These are phyloP conservation scores for Pleurotus tuber-regium DNA, from an alignment of 768 basidiomycete genomes.

Conservation along the genomic window DNA sequence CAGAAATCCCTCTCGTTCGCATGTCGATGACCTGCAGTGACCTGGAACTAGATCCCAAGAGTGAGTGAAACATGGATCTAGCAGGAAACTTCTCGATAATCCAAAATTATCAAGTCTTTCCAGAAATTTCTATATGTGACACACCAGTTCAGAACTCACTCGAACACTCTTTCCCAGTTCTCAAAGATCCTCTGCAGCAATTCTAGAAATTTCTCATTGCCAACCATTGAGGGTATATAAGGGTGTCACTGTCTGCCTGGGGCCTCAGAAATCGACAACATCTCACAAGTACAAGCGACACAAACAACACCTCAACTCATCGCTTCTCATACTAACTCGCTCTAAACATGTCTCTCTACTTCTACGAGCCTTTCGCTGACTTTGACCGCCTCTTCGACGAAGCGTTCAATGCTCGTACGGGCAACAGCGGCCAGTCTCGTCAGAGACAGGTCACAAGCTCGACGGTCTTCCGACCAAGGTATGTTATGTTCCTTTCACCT, in stretches of 20 bases:
- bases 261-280: no score
- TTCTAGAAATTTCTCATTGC: background rate
- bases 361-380: conserved; percentile 41
- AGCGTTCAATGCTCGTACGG: conserved; percentile 21
- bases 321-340: background rate
- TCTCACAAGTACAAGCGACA: no score
- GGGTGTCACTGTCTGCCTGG: background rate
- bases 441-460: background rate
- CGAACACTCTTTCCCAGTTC: no score
- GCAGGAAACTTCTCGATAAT: no score
- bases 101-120: no score
- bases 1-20: no score
- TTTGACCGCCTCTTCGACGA: conserved; percentile 45
- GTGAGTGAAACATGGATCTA: no score
- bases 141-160: no score
- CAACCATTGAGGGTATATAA: background rate
- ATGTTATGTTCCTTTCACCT: background rate
- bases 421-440: background rate
- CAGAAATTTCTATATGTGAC: no score
- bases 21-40: no score
- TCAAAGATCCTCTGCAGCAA: no score
- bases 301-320: background rate
- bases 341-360: conserved; percentile 25
- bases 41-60: no score
- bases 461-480: background rate